phyloP scores from a whole-genome alignment of 2,329 filamentous ascomycete species.

The Penicillium sp. region DNA sequence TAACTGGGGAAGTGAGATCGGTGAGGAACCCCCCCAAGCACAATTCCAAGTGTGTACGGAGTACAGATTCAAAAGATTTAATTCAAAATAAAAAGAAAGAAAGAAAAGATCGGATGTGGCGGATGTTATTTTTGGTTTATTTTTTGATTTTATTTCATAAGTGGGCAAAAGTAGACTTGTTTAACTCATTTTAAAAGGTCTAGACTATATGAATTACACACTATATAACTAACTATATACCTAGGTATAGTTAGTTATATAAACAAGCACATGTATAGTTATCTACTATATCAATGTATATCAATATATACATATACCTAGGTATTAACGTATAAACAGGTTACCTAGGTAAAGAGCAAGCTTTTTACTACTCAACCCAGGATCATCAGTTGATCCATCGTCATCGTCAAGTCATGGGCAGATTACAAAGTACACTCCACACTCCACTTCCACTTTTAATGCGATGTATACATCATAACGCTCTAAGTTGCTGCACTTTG shows the following conservation, averaged over 20 bases:
- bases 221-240: no score
- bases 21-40: constrained; percentile 4
- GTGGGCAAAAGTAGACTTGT: no score
- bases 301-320: no score
- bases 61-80: background rate
- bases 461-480: background rate
- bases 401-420: background rate
- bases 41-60: background rate
- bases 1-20: constrained; percentile 28
- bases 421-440: background rate
- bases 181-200: no score
- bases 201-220: no score
- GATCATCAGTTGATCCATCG: background rate
- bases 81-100: background rate
- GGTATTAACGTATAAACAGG: background rate
- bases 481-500: background rate
- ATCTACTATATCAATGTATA: background rate
- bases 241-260: no score
- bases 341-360: background rate
- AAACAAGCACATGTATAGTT: no score
- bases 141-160: background rate
- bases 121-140: constrained; percentile 7
- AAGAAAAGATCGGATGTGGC: constrained; percentile 8
- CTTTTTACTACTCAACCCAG: background rate
- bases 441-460: background rate